phyloP scores from a whole-genome alignment of 495 filamentous ascomycete species.

The Annulohypoxylon nitens region DNA sequence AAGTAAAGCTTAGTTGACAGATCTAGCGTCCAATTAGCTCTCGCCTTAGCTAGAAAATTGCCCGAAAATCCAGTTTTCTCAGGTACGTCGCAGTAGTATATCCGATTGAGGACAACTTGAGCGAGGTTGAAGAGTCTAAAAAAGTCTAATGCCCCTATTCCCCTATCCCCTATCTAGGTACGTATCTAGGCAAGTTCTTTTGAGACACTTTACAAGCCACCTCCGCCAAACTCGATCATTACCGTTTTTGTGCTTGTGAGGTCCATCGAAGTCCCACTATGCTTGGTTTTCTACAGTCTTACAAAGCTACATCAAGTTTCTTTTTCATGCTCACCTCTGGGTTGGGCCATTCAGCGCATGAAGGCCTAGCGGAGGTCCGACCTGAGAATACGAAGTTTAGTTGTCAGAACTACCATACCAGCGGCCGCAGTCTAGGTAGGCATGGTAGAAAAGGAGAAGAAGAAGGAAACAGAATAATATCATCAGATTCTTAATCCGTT shows the following conservation, averaged over 20 bases:
- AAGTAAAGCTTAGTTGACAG: conserved; percentile 25
- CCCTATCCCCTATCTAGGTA: conserved; percentile 2
- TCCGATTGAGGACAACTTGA: conserved; percentile 21
- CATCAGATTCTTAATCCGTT: neutral
- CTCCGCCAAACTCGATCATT: neutral
- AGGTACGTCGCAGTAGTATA: neutral
- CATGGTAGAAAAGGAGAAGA: neutral
- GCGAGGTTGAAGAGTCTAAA: conserved; percentile 17
- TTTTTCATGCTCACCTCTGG: conserved; percentile 16
- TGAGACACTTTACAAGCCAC: conserved; percentile 10
- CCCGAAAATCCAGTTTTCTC: conserved; percentile 4
- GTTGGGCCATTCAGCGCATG: conserved; percentile 18
- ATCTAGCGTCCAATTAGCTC: neutral
- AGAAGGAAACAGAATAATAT: neutral
- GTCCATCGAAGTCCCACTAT: conserved; percentile 14
- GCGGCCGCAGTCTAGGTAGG: neutral
- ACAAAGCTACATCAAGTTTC: conserved; percentile 26
- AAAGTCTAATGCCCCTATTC: neutral
- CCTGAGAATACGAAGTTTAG: conserved; percentile 12
- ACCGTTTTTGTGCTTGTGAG: neutral
- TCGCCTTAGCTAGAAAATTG: conserved; percentile 5
- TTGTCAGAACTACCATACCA: neutral
- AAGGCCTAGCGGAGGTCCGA: conserved; percentile 15
- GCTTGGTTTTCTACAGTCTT: conserved; percentile 20
- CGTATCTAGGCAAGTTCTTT: neutral